Conservation (phyloP, 1,284 basidiomycete species). For the Laetiporus sulphureus region DNA sequence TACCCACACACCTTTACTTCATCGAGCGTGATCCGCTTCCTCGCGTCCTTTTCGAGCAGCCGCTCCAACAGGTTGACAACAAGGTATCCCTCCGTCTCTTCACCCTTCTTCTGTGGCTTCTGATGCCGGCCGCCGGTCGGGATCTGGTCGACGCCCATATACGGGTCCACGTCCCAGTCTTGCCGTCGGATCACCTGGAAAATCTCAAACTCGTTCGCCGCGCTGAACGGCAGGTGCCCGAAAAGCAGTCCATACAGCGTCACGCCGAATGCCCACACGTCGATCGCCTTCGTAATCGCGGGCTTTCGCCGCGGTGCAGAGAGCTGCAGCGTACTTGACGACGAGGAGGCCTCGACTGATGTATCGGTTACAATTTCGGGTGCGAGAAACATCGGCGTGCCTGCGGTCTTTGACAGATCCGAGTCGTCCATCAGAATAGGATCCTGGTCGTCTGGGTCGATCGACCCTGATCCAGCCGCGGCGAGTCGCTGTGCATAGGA, state of each 20-base stretch:
- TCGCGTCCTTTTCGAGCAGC: conserved; percentile 81
- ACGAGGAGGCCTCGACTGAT: conserved; percentile 17
- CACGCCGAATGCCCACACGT: conserved; percentile 99
- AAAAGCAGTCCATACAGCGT: conserved; percentile 95
- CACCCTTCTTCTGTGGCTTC: conserved; percentile 21
- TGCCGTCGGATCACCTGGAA: conserved; percentile 82
- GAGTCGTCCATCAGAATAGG: conserved; percentile 78
- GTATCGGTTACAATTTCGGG: conserved; percentile 84
- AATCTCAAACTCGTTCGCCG: conserved; percentile 69
- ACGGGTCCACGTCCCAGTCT: conserved; percentile 66
- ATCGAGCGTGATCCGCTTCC: conserved; percentile 74
- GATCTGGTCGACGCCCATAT: conserved; percentile 72
- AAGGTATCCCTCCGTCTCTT: conserved; percentile 45
- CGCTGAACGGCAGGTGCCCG: conserved; percentile 71
- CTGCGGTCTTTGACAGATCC: conserved; percentile 89
- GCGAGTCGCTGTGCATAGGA: conserved; percentile 78
- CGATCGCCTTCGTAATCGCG: conserved; percentile 90
- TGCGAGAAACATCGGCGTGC: conserved; percentile 96
- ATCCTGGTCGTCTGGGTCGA: conserved; percentile 36
- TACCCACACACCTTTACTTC: conserved; percentile 78
- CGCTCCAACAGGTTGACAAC: conserved; percentile 70
- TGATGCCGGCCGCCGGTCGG: conserved; percentile 55
- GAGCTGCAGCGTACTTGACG: conserved; percentile 23
- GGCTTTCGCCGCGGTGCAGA: conserved; percentile 37
- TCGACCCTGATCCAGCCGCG: conserved; percentile 35